Evolutionary conservation across 1,284 basidiomycete genomes (phyloP).

Genomic region (Ceratobasidium sp.): DNA sequence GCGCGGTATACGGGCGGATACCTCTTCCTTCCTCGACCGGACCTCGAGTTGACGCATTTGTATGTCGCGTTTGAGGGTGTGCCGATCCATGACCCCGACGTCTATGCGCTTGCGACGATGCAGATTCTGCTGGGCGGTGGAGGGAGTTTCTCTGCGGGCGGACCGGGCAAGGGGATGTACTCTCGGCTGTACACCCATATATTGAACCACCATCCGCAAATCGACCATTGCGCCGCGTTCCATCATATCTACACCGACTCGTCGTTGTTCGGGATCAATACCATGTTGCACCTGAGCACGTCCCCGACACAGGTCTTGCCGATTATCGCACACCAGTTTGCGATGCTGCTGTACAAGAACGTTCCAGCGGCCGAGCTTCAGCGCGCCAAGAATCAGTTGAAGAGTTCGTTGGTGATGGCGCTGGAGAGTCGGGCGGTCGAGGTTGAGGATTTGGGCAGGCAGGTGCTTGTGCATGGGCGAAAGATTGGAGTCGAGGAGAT

Average conservation of each 20-base stretch:
- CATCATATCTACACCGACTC: slow-evolving; percentile 98
- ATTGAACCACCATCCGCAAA: slow-evolving; percentile 92
- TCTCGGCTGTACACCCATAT: slow-evolving; percentile 97
- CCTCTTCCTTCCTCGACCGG: slow-evolving; percentile 75
- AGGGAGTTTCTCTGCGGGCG: slow-evolving; percentile 94
- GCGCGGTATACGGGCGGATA: slow-evolving; percentile 90
- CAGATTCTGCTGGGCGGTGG: slow-evolving; percentile 96
- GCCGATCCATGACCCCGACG: slow-evolving; percentile 92
- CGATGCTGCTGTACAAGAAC: slow-evolving; percentile 73
- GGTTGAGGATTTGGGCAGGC: slow-evolving; percentile 89
- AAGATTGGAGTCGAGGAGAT: slow-evolving; percentile 92
- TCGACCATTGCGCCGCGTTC: slow-evolving; percentile 98
- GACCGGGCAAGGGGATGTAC: slow-evolving; percentile 99
- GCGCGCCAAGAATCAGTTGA: slow-evolving; percentile 96
- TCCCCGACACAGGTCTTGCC: slow-evolving; percentile 80
- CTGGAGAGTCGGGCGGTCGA: slow-evolving; percentile 91
- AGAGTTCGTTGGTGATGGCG: slow-evolving; percentile 94
- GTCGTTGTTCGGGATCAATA: slow-evolving; percentile 93
- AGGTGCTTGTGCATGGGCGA: slow-evolving; percentile 90
- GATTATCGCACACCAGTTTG: slow-evolving; percentile 88
- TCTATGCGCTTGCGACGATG: slow-evolving; percentile 94
- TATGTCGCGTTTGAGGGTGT: slow-evolving; percentile 95
- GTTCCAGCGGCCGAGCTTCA: slow-evolving; percentile 79
- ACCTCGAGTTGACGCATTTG: slow-evolving; percentile 90
- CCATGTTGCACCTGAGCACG: slow-evolving; percentile 80